phyloP scores from a whole-genome alignment of 148 eudicot species.

The Beta vulgaris region DNA sequence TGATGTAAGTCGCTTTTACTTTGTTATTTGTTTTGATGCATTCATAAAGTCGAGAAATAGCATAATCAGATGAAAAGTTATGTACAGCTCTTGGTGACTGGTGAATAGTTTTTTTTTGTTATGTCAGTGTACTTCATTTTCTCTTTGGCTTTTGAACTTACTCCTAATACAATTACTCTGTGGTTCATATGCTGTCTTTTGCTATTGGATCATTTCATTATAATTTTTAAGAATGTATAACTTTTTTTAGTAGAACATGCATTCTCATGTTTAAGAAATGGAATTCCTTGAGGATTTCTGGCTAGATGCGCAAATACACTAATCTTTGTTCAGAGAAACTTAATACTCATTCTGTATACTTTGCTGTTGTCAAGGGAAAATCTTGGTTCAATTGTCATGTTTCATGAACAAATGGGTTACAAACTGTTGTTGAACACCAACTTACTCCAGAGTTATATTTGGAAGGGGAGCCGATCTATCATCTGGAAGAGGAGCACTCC shows the following conservation, averaged over 20 bases:
- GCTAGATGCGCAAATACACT: background rate
- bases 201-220: background rate
- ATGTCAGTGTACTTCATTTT: background rate
- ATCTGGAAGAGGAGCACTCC: background rate
- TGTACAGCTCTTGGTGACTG: background rate
- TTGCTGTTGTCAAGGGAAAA: background rate
- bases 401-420: background rate
- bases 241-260: background rate
- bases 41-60: background rate
- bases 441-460: background rate
- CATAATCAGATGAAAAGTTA: background rate
- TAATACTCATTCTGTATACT: background rate
- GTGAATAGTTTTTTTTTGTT: too few relatives aligned
- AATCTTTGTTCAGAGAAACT: background rate
- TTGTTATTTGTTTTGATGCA: constrained; percentile 9
- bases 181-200: background rate
- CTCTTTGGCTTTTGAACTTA: background rate
- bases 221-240: too few relatives aligned
- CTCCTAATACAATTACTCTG: background rate
- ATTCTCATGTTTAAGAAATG: background rate
- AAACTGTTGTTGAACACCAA: background rate
- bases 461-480: background rate
- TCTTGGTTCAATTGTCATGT: background rate
- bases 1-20: constrained; percentile 55
- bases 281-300: background rate